phyloP scores from a whole-genome alignment of 2,329 filamentous ascomycete genomes.

The Furcasterigmium sp. region DNA sequence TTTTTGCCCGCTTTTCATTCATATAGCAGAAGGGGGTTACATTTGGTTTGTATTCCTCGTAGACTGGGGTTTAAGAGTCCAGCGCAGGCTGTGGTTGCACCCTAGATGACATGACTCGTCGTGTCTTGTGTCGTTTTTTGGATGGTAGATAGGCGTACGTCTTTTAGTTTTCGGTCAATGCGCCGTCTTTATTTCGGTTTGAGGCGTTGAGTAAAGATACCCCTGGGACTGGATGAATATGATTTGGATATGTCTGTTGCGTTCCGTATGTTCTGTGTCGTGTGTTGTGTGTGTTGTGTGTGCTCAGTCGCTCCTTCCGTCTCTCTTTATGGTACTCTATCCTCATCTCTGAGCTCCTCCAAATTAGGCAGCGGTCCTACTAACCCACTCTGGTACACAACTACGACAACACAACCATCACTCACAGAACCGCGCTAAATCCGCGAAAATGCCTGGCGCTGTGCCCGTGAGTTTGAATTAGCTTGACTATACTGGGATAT shows the following conservation, averaged over 20 bases:
- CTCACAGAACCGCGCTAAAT: too few species aligned
- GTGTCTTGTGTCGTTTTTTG: not conserved
- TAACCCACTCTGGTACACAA: too few species aligned
- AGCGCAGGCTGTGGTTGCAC: not conserved
- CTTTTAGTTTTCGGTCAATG: not conserved
- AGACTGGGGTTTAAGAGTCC: not conserved
- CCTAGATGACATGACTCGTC: slow-evolving; percentile 6
- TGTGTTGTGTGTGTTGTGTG: slow-evolving; percentile 13
- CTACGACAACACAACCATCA: too few species aligned
- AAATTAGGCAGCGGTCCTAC: too few species aligned
- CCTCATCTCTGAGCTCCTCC: too few species aligned
- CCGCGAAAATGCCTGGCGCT: too few species aligned
- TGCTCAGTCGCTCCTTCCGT: too few species aligned
- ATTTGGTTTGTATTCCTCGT: not conserved
- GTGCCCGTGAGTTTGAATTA: too few species aligned
- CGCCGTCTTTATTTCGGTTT: not conserved
- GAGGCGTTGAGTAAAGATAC: slow-evolving; percentile 4
- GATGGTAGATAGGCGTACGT: not conserved
- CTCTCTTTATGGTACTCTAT: too few species aligned
- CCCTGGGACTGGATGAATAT: slow-evolving; percentile 1
- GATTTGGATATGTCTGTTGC: slow-evolving; percentile 12
- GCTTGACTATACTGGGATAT: too few species aligned
- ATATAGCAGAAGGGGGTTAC: slow-evolving; percentile 2
- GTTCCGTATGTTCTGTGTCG: slow-evolving; percentile 15
- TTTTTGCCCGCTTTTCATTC: slow-evolving; percentile 8